Evolutionary conservation across 2,329 filamentous ascomycete species (phyloP), one percentile per base, ranked within the genome.

Genomic region (Penicillium frequentans): DNA sequence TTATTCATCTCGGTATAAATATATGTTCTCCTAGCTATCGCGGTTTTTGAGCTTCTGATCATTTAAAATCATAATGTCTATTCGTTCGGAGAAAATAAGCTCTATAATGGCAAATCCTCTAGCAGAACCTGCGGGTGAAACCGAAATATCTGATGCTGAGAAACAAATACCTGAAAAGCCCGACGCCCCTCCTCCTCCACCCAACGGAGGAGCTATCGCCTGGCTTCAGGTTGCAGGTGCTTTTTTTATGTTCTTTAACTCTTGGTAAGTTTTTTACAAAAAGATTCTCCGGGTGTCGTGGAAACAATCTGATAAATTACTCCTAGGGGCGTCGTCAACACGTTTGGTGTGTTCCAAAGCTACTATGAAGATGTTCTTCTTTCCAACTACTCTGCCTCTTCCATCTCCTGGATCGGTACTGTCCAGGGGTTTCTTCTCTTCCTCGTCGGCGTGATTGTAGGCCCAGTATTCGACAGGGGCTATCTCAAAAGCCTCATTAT

Each of bases 401-500:
- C 64, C 24, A 79, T 81, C 16, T 73, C 79, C 5, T 80, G 71
- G 73, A 79, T 83, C 16, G 81, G 80, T 16, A 77, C 79, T 5
- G 63, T 81, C 6, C 81, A 83, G 54, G 72, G 72, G 1, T 80
- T 78, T 44, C 66, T 84, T 4, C 71, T 84, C 31, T 65, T 79
- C 29, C 65, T 78, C 5, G 64, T 75, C 5, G 78, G 79, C 11
- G 64, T 77, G 7, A 46, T 81, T 6, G 68, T 75, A 3, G 82
- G 82, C 0, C 79, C 77, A 0, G 61, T 82, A 0, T 79, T 75
- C 49, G 82, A 84, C 65, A 70, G 72, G 3, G 82, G 82, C 6
- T 74, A 79, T 57, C 74, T 80, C 35, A 71, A 73, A 11, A 58
- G 64, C 5, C 68, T 82, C 1, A 54, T 84, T 2, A n/a, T 70